These are phyloP conservation scores for Pharnaceum exiguum DNA, from an alignment of 148 eudicot species.

Conservation along the genomic window DNA sequence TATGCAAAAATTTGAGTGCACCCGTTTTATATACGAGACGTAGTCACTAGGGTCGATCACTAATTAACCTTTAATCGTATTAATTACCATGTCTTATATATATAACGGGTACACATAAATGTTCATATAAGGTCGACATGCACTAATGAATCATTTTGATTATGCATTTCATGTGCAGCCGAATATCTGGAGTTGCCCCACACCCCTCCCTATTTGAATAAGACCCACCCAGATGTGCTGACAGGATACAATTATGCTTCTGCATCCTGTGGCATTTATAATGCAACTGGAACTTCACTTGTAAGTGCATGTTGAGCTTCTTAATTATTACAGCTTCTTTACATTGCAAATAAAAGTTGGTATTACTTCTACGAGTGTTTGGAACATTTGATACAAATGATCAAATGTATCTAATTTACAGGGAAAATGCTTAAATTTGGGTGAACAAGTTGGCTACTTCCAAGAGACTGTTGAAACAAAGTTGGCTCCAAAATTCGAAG, in stretches of 20 bases:
- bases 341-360: background rate
- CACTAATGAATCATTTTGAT: background rate
- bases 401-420: constrained; percentile 3
- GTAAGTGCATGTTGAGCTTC: constrained; percentile 17
- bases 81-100: too few species aligned
- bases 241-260: constrained; percentile 67
- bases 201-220: constrained; percentile 32
- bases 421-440: constrained; percentile 48
- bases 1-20: too few species aligned
- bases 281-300: constrained; percentile 28
- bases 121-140: too few species aligned
- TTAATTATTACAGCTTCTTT: background rate
- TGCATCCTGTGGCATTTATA: constrained; percentile 47
- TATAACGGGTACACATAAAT: too few species aligned
- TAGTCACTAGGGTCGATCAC: too few species aligned
- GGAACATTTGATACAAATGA: background rate
- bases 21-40: too few species aligned
- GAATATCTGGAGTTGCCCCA: constrained; percentile 59
- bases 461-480: constrained; percentile 23
- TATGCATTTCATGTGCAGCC: constrained; percentile 21
- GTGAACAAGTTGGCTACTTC: constrained; percentile 40
- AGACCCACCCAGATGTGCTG: background rate
- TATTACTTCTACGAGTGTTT: too few species aligned
- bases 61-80: too few species aligned
- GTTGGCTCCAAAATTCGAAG: constrained; percentile 12